Evolutionary conservation across 1,139 yeast species (phyloP), one percentile per base, ranked within the genome.

Genomic region (Pichia sp.): DNA sequence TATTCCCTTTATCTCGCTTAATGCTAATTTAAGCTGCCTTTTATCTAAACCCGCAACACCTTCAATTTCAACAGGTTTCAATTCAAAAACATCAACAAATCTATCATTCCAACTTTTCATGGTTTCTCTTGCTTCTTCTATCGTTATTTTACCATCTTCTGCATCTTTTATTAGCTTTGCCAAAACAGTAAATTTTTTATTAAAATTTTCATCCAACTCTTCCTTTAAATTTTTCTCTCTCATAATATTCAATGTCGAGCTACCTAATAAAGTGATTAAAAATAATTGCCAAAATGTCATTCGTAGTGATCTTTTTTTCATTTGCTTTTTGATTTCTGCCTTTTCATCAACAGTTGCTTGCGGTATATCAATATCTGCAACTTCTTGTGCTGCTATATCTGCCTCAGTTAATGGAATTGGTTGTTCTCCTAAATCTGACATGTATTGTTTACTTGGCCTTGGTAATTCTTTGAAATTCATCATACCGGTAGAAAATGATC

Each of bases 221-320:
- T 66, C 70, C 11, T 51, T 47, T 10, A 56, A 47, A 42, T 64
- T 66, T 47, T 58, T 63, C 45, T 63, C 67, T 42, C 68, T 56
- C 68, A 65, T 64, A n/a, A 67, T 60, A 47, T 67, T 67, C 46
- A 67, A 53, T 7, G 65, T 67, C 3, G 67, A 61, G 16, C 69
- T 65, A 6, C 69, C 67, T 6, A 64, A 48, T n/a, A 65, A 47
- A 8, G 66, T 62, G 22, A 67, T 53, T 18, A 66, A 50, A 33
- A 66, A 58, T 57, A 66, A 54, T 49, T 66, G 69, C 62, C 65
- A 63, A 30, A 64, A 52, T 13, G 67, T 63, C 66, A 65, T 66
- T 47, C 61, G 59, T 27, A 64, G 54, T 13, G 69, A 66, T 48
- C 68, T 58, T 46, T 58, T 56, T n/a, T 53, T 58, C 59, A 63